Evolutionary conservation across 73 alveolate genomes (phyloP).

Genomic region (Tetrahymena elliotti): DNA sequence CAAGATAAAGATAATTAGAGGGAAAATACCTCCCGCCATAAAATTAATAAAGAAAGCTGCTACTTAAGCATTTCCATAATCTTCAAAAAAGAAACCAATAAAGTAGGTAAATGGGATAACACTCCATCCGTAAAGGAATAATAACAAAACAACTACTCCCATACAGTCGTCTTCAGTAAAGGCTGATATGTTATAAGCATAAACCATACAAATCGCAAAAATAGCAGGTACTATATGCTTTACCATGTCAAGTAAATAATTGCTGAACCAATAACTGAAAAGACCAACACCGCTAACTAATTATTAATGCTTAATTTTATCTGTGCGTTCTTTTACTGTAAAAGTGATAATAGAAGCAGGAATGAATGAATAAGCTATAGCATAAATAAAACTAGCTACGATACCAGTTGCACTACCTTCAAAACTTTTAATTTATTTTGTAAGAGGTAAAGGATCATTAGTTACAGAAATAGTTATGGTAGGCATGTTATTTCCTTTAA

Average conservation of each 20-base stretch:
- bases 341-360: conserved; percentile 83
- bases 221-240: conserved; percentile 75
- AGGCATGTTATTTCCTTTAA: not conserved
- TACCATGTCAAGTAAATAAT: conserved; percentile 72
- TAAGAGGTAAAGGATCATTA: conserved; percentile 6
- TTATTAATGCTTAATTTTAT: conserved; percentile 82
- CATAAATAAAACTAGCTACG: conserved; percentile 60
- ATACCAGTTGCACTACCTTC: conserved; percentile 36
- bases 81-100: conserved; percentile 48
- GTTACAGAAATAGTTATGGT: not conserved
- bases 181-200: conserved; percentile 48
- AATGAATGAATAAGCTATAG: conserved; percentile 89
- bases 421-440: conserved; percentile 1
- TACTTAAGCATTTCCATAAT: conserved; percentile 49
- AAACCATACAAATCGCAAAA: conserved; percentile 46
- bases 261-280: conserved; percentile 83
- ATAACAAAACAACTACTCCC: conserved; percentile 48
- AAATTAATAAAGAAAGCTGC: conserved; percentile 45
- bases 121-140: conserved; percentile 64
- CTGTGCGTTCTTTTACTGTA: conserved; percentile 90
- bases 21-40: conserved; percentile 49
- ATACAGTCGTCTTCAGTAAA: conserved; percentile 21
- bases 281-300: conserved; percentile 83
- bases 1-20: conserved; percentile 50
- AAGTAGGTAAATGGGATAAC: conserved; percentile 67